Conservation (phyloP, 179 eudicot species). For the Silene coronaria region DNA sequence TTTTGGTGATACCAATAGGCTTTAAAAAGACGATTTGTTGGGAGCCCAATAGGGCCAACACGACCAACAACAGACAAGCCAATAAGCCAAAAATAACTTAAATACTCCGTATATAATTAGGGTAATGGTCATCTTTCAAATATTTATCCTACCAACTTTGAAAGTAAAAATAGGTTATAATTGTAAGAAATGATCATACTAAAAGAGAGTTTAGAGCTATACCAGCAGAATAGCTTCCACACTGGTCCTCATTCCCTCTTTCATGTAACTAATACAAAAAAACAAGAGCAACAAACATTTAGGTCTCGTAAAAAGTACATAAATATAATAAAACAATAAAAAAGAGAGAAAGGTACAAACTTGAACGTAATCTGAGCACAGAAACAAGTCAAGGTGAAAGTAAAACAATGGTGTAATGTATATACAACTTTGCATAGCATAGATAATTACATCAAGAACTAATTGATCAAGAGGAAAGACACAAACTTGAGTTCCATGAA, state of each 20-base stretch:
- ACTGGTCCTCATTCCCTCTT: conserved; percentile 64
- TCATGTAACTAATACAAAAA: conserved; percentile 38
- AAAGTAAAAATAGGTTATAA: neutral
- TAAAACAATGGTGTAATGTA: too few relatives aligned
- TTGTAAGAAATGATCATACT: neutral
- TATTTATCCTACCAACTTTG: neutral
- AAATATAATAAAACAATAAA: neutral
- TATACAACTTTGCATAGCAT: too few relatives aligned
- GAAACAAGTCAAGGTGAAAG: too few relatives aligned
- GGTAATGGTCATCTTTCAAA: neutral
- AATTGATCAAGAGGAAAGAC: too few relatives aligned
- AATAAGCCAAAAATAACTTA: neutral
- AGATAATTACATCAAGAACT: too few relatives aligned
- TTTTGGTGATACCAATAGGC: neutral
- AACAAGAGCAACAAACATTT: neutral
- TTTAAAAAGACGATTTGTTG: too few relatives aligned
- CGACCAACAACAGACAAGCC: too few relatives aligned
- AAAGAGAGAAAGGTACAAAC: neutral
- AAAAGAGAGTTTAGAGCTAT: conserved; percentile 14
- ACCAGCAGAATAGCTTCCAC: conserved; percentile 73
- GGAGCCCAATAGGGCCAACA: too few relatives aligned
- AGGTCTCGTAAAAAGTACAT: neutral
- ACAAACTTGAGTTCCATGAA: too few relatives aligned
- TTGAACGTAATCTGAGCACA: too few relatives aligned
- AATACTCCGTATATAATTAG: neutral